A percentile compares a stretch with the other conserved stretches of the same genome.
Evolutionary conservation across 495 filamentous ascomycete genomes (phyloP).

Genomic region (Aspergillus steynii): DNA sequence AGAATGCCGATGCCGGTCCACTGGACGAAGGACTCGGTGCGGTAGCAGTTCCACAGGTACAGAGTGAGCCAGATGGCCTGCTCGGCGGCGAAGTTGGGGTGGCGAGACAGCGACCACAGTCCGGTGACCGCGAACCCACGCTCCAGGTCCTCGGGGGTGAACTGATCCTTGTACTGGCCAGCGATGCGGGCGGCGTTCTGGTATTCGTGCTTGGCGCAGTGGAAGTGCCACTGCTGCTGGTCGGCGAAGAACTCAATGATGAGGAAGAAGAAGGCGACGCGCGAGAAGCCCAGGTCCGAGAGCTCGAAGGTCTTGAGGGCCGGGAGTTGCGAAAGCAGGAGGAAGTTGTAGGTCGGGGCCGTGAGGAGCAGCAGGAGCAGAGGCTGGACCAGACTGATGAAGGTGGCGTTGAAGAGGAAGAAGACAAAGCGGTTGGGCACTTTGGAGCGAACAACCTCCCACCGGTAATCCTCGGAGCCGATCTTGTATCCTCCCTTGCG

Average conservation of each 20-base stretch:
- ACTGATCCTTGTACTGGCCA: slow-evolving; percentile 39
- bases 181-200: slow-evolving; percentile 69
- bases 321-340: slow-evolving; percentile 54
- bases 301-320: slow-evolving; percentile 44
- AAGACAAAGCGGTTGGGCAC: slow-evolving; percentile 59
- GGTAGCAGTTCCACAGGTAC: slow-evolving; percentile 83
- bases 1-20: slow-evolving; percentile 77
- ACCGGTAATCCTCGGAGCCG: slow-evolving; percentile 93
- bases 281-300: slow-evolving; percentile 68
- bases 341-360: slow-evolving; percentile 78
- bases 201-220: slow-evolving; percentile 77
- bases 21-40: slow-evolving; percentile 66
- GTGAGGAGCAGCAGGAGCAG: slow-evolving; percentile 67
- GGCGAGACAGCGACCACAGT: slow-evolving; percentile 81
- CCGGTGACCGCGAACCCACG: slow-evolving; percentile 87
- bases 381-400: slow-evolving; percentile 85
- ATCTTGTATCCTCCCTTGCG: slow-evolving; percentile 88
- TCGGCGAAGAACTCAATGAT: slow-evolving; percentile 81
- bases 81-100: slow-evolving; percentile 94
- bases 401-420: slow-evolving; percentile 81
- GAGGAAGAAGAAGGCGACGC: slow-evolving; percentile 67
- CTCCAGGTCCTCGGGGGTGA: slow-evolving; percentile 73
- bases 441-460: slow-evolving; percentile 58
- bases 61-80: slow-evolving; percentile 86
- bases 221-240: slow-evolving; percentile 92